These are phyloP conservation scores for Ceratocystiopsis brevicomis DNA, from an alignment of 2,329 filamentous ascomycete species.

Conservation along the genomic window DNA sequence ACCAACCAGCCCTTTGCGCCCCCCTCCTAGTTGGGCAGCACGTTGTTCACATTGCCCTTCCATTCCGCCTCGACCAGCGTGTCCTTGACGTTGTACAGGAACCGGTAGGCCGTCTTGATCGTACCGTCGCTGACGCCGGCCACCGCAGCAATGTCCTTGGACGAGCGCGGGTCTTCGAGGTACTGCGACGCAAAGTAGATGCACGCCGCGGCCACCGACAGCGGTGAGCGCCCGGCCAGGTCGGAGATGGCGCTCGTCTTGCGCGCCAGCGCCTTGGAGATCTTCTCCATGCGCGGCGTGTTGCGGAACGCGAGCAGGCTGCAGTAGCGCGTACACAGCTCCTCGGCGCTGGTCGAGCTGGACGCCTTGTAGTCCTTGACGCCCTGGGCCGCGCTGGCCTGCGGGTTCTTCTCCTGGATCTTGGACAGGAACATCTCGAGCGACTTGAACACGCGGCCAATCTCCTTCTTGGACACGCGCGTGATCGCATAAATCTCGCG, in stretches of 20 bases:
- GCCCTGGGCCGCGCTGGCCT: slow-evolving; percentile 23
- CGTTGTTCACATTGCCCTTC: slow-evolving; percentile 46
- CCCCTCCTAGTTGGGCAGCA: slow-evolving; percentile 36
- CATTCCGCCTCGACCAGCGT: slow-evolving; percentile 26
- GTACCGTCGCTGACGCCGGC: slow-evolving; percentile 92
- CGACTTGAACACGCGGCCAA: slow-evolving; percentile 85
- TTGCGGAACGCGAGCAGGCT: slow-evolving; percentile 58
- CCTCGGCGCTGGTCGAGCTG: slow-evolving; percentile 58
- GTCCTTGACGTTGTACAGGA: slow-evolving; percentile 57
- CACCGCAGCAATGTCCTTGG: slow-evolving; percentile 71
- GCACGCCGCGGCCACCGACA: slow-evolving; percentile 85
- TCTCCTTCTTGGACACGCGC: slow-evolving; percentile 90
- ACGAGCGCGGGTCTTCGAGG: slow-evolving; percentile 56
- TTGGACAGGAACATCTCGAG: slow-evolving; percentile 75
- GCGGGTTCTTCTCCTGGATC: slow-evolving; percentile 42
- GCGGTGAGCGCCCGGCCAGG: slow-evolving; percentile 76
- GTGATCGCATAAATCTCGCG: slow-evolving; percentile 87
- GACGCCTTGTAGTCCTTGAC: slow-evolving; percentile 56
- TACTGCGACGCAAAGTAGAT: slow-evolving; percentile 92
- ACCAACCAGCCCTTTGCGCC: too few species aligned
- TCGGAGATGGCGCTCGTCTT: slow-evolving; percentile 61
- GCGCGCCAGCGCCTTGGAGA: slow-evolving; percentile 61
- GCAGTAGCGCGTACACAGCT: slow-evolving; percentile 80
- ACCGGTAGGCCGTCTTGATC: slow-evolving; percentile 88
- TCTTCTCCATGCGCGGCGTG: slow-evolving; percentile 55